phyloP scores from a whole-genome alignment of 805 yeast genomes.

The Maudiozyma pseudohumilis region DNA sequence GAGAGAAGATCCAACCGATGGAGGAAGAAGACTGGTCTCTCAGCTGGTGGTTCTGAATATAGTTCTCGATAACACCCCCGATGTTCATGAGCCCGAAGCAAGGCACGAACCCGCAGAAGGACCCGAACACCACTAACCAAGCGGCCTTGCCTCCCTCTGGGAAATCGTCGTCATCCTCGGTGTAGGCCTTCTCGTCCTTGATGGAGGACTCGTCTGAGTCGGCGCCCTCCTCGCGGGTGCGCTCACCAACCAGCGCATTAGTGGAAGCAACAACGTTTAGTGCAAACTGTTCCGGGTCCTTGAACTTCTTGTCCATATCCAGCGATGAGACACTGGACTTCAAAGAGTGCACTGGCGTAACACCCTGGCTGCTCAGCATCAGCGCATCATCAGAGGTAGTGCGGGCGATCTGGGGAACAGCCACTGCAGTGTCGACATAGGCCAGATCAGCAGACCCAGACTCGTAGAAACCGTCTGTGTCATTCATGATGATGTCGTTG shows the following conservation, averaged over 20 bases:
- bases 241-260: background rate
- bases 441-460: background rate
- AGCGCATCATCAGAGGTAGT: background rate
- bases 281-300: too few relatives aligned
- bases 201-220: background rate
- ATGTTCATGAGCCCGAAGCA: conserved; percentile 49
- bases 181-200: conserved; percentile 2
- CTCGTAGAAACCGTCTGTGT: too few relatives aligned
- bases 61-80: conserved; percentile 54
- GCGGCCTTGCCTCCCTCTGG: conserved; percentile 58
- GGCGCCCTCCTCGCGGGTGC: background rate
- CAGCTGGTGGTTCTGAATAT: conserved; percentile 47
- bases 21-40: conserved; percentile 35
- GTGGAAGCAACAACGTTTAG: background rate
- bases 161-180: conserved; percentile 15
- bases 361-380: background rate
- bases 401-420: background rate
- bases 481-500: too few relatives aligned
- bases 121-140: conserved; percentile 46
- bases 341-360: background rate
- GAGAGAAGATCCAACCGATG: conserved; percentile 57
- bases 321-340: background rate
- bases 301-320: background rate
- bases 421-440: background rate
- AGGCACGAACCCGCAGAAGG: conserved; percentile 45